Conservation (phyloP, 192 early-diverging fungal species). For the Backusella liffmaniae region DNA sequence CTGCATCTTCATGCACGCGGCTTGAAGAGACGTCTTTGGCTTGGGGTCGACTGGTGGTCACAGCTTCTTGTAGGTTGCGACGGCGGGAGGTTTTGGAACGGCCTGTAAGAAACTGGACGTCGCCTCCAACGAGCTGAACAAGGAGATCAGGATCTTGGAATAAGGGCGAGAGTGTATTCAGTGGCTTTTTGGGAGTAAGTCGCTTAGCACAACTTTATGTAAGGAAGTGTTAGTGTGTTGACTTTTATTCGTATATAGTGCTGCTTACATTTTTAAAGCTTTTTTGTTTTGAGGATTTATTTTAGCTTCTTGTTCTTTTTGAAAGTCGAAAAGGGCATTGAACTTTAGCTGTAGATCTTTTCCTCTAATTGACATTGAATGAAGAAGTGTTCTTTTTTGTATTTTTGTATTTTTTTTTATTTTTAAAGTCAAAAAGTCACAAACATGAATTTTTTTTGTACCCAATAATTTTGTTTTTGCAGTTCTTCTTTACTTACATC, state of each 20-base stretch:
- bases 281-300: not conserved
- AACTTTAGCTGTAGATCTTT: not conserved
- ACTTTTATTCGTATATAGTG: not conserved
- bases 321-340: not conserved
- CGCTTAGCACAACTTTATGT: not conserved
- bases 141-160: constrained; percentile 10
- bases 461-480: not conserved
- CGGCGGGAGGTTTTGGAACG: not conserved
- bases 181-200: not conserved
- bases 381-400: not conserved
- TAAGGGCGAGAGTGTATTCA: not conserved
- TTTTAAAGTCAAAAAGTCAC: not conserved
- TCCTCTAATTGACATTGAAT: not conserved
- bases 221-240: too few species aligned
- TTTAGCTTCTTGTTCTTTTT: not conserved
- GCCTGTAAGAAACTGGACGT: not conserved
- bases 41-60: not conserved
- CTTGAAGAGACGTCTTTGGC: not conserved
- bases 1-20: not conserved
- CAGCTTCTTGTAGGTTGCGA: not conserved
- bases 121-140: not conserved
- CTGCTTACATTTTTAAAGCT: not conserved
- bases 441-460: not conserved
- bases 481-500: not conserved
- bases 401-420: not conserved